phyloP scores from a whole-genome alignment of 2,329 filamentous ascomycete species.

The Colletotrichum sp. region DNA sequence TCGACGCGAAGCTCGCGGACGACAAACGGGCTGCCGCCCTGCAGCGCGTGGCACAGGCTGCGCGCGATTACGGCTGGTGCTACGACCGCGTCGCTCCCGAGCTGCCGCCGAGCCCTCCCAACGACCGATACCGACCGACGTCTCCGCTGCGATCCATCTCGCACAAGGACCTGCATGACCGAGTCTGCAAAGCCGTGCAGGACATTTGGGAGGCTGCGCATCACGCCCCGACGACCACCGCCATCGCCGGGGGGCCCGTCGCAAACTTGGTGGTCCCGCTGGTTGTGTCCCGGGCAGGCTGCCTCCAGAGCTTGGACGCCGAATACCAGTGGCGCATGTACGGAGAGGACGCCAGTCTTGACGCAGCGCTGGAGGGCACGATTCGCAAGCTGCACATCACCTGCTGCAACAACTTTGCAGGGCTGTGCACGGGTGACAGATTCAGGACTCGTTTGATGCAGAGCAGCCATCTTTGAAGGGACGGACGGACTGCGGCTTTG shows the following conservation, averaged over 20 bases:
- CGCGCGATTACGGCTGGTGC: not conserved
- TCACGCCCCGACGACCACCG: not conserved
- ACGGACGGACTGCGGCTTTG: not conserved
- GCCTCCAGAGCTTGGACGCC: not conserved
- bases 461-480: not conserved
- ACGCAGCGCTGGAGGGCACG: not conserved
- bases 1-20: not conserved
- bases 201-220: not conserved
- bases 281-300: not conserved
- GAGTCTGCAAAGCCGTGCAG: not conserved
- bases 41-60: not conserved
- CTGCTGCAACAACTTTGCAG: not conserved
- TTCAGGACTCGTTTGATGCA: not conserved
- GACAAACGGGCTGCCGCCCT: not conserved
- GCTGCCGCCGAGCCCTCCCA: not conserved
- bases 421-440: not conserved
- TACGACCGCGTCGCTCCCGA: not conserved
- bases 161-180: not conserved
- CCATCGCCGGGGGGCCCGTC: not conserved
- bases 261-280: not conserved
- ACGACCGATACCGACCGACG: not conserved
- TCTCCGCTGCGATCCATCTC: not conserved
- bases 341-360: not conserved
- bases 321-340: not conserved
- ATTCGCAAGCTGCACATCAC: not conserved